Evolutionary conservation across 352 stramenopile species (phyloP), one percentile per base, ranked within the genome.

Genomic region (Pythium sukuiense): DNA sequence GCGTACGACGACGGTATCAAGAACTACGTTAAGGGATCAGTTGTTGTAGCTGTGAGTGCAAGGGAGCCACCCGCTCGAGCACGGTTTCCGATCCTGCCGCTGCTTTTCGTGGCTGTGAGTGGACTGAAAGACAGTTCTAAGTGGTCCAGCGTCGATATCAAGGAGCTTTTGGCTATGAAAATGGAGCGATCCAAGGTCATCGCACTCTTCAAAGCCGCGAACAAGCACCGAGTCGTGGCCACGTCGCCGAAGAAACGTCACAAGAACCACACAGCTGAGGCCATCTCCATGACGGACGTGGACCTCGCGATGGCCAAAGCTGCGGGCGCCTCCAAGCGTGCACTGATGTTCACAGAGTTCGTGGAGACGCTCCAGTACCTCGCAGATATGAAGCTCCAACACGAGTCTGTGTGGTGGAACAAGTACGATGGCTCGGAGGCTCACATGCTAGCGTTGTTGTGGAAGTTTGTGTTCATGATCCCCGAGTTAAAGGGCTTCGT

Each of bases 241-340:
- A 3, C 24, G 6, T 53, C 56, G 12, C 33, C 64, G 3, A 29
- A 52, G 33, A 48, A 32, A 30, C 18, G n/a, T 18, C 57, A 61
- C 24, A 73, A 56, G 61, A 57, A 43, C 26, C 75, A 32, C 9
- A 13, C 26, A 7, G 33, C 1, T 24, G 50, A 67, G 46, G 54
- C 76, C 14, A 86, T 89, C 53, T 67, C 80, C 2, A 76, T 76
- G 24, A 81, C 76, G 5, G 80, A 89, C 54, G 74, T 91, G 29
- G 82, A 91, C 45, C 49, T 91, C 7, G 74, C 73, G 7, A 74
- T 89, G n/a, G 79, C 80, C n/a, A 84, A 87, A 64, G 71, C 72
- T 2, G 73, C 70, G 3, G 69, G 70, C 8, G 64, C 80, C 29
- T 76, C 77, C 6, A 91, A 88, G 56, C 65, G 77, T 14, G 68